These are phyloP conservation scores for Chlamydomonas schloesseri DNA, from an alignment of 139 green algal genomes.

Conservation along the genomic window DNA sequence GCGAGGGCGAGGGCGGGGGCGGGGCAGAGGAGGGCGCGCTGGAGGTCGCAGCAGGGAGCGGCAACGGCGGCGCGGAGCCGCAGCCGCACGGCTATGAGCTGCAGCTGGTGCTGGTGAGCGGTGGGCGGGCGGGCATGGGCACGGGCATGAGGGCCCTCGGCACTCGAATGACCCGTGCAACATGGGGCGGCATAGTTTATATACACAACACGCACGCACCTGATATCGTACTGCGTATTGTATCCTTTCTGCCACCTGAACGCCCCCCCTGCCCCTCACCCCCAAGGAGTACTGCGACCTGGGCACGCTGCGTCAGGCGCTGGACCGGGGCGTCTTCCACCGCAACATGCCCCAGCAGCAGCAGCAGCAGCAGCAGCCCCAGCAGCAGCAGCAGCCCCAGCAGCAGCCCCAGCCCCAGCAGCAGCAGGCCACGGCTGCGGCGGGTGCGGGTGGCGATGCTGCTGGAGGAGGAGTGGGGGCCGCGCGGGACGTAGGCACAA, in stretches of 20 bases:
- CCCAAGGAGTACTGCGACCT: constrained; percentile 43
- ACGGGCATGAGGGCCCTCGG: background rate
- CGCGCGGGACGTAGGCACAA: no score
- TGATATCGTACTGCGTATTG: no score
- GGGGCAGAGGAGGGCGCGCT: no score
- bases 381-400: background rate
- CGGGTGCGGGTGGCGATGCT: no score
- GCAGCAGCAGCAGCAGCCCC: background rate
- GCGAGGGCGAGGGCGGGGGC: background rate
- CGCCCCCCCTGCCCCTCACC: background rate
- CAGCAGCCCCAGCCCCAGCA: no score
- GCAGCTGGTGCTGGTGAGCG: constrained; percentile 24
- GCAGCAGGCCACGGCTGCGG: no score
- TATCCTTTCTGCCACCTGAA: no score
- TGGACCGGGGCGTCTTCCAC: constrained; percentile 24
- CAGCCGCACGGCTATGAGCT: constrained; percentile 33
- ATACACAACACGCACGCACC: no score
- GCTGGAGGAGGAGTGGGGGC: background rate
- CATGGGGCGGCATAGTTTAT: no score
- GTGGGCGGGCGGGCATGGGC: background rate
- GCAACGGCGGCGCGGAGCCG: background rate
- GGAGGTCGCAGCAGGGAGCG: no score
- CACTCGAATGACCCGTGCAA: no score
- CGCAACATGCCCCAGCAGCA: background rate
- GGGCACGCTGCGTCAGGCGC: constrained; percentile 6